These are phyloP conservation scores for Cylindrodendrum hubeiense DNA, from an alignment of 2,329 filamentous ascomycete genomes.

Conservation along the genomic window DNA sequence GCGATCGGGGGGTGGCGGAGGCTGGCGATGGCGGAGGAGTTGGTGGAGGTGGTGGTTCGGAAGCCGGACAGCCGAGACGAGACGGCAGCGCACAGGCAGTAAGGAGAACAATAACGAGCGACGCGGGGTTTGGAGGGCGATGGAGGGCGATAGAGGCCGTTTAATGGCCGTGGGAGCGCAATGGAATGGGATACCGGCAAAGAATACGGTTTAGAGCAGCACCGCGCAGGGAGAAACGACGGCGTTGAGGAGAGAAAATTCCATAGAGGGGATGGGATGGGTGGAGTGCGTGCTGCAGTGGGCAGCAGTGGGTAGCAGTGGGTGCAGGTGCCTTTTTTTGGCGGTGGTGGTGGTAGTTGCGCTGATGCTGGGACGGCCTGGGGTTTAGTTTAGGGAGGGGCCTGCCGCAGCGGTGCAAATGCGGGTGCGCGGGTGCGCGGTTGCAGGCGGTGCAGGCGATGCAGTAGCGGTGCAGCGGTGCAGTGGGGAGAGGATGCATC, in stretches of 20 bases:
- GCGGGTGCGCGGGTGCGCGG: constrained; percentile 24
- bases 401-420: constrained; percentile 20
- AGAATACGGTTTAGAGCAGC: constrained; percentile 17
- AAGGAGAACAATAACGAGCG: constrained; percentile 38
- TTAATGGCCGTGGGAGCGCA: constrained; percentile 4
- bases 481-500: constrained; percentile 6
- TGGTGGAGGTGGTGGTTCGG: constrained; percentile 23
- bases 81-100: constrained; percentile 33
- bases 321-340: constrained; percentile 21
- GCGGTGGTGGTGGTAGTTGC: constrained; percentile 3
- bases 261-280: constrained; percentile 30
- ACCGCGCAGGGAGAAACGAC: constrained; percentile 26
- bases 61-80: constrained; percentile 37
- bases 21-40: constrained; percentile 8
- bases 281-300: constrained; percentile 5
- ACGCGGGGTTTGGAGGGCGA: constrained; percentile 36
- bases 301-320: constrained; percentile 15
- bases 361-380: constrained; percentile 1
- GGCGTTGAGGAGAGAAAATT: constrained; percentile 33
- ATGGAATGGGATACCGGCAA: constrained; percentile 31
- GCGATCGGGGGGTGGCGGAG: constrained; percentile 25
- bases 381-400: background rate
- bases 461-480: constrained; percentile 12
- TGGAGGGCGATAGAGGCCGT: constrained; percentile 24
- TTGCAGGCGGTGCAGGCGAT: constrained; percentile 19